Conservation (phyloP, 768 basidiomycete genomes). For the Macrolepiota fuliginosa region DNA sequence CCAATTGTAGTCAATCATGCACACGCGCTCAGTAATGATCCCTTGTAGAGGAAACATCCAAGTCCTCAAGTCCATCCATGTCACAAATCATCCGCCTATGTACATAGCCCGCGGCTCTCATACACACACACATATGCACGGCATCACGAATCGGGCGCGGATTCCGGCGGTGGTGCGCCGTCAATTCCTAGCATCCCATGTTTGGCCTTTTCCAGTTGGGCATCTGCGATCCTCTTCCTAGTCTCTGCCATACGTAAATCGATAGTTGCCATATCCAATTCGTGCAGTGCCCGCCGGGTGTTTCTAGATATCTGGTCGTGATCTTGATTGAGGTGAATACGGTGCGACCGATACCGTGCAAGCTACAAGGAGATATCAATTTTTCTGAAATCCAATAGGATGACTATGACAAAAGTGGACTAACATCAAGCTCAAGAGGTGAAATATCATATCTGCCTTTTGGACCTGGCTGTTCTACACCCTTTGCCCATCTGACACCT, state of each 20-base stretch:
- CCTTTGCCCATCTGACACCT: background rate
- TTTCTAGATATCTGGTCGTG: conserved; percentile 1
- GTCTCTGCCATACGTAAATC: conserved; percentile 60
- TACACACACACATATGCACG: too few relatives aligned
- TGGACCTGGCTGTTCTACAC: background rate
- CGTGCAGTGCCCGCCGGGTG: conserved; percentile 50
- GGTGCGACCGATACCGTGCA: background rate
- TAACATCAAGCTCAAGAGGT: conserved; percentile 1
- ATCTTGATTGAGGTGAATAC: background rate
- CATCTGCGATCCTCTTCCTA: conserved; percentile 55
- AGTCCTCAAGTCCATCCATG: background rate
- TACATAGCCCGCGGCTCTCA: too few relatives aligned
- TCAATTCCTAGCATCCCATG: conserved; percentile 63
- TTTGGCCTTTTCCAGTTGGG: conserved; percentile 60
- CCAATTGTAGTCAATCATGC: background rate
- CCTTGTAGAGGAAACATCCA: background rate
- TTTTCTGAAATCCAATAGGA: background rate
- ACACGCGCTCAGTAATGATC: background rate
- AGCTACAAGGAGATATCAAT: background rate
- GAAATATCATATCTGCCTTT: background rate
- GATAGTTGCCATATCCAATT: conserved; percentile 56
- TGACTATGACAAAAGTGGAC: background rate
- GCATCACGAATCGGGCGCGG: background rate
- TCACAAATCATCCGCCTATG: background rate
- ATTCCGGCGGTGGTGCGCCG: conserved; percentile 11